These are phyloP conservation scores for Zalaria obscura DNA, from an alignment of 2,329 filamentous ascomycete species.

Conservation along the genomic window DNA sequence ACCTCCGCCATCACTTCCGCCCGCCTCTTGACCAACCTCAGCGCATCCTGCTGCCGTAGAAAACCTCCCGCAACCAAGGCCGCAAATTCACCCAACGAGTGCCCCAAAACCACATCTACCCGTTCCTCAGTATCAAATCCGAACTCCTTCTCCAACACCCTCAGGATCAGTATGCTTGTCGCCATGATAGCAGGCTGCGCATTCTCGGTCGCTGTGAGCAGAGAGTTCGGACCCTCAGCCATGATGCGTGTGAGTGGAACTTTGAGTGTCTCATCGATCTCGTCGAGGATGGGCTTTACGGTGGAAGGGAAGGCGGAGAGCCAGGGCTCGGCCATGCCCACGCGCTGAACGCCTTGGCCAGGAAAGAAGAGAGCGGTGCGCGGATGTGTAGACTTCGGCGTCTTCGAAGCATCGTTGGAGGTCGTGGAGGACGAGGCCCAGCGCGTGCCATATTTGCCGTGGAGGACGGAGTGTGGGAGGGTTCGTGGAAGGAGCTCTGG, in stretches of 20 bases:
- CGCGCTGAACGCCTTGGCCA: slow-evolving; percentile 21
- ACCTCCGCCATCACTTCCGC: slow-evolving; percentile 75
- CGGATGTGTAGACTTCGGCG: slow-evolving; percentile 1
- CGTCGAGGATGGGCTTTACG: slow-evolving; percentile 61
- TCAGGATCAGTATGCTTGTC: slow-evolving; percentile 77
- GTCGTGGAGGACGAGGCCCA: neutral
- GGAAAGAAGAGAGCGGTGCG: slow-evolving; percentile 24
- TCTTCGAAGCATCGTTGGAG: neutral
- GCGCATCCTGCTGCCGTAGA: slow-evolving; percentile 60
- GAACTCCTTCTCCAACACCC: slow-evolving; percentile 75
- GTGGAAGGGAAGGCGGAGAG: slow-evolving; percentile 71
- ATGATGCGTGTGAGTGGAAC: slow-evolving; percentile 67
- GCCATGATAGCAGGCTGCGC: slow-evolving; percentile 96
- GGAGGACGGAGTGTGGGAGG: neutral
- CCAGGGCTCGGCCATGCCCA: slow-evolving; percentile 46
- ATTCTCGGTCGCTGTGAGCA: slow-evolving; percentile 69
- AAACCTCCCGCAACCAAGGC: slow-evolving; percentile 77
- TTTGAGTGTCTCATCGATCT: slow-evolving; percentile 67
- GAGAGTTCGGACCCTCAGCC: slow-evolving; percentile 60
- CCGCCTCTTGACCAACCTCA: slow-evolving; percentile 61
- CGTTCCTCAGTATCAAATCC: slow-evolving; percentile 56
- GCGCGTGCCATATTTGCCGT: neutral
- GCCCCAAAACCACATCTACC: slow-evolving; percentile 73
- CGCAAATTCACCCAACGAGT: slow-evolving; percentile 87
- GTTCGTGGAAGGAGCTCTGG: neutral